Evolutionary conservation across 768 basidiomycete species (phyloP).

Genomic region (Termitomyces sp.): DNA sequence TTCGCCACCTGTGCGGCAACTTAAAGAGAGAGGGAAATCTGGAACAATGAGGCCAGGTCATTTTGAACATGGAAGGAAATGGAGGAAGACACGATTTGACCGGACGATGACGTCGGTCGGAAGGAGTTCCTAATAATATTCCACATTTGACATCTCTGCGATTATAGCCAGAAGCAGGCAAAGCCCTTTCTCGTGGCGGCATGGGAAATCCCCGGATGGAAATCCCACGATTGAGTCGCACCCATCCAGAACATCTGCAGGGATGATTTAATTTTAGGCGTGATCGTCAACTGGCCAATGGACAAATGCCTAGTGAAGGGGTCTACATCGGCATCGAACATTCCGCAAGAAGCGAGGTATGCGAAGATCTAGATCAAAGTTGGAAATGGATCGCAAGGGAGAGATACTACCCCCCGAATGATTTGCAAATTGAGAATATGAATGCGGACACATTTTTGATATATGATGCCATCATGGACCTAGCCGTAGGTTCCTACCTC

Average conservation of each 20-base stretch:
- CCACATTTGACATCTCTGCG: slow-evolving; percentile 32
- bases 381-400: background rate
- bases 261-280: slow-evolving; percentile 3
- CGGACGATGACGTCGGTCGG: slow-evolving; percentile 28
- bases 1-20: slow-evolving; percentile 8
- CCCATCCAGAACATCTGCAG: slow-evolving; percentile 5
- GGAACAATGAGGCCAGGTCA: slow-evolving; percentile 19
- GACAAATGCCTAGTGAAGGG: slow-evolving; percentile 1
- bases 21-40: slow-evolving; percentile 6
- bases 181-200: slow-evolving; percentile 20
- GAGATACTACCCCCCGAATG: too few relatives aligned
- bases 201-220: slow-evolving; percentile 23
- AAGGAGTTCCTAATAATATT: slow-evolving; percentile 31
- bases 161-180: slow-evolving; percentile 17
- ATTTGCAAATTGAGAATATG: background rate
- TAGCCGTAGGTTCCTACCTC: background rate
- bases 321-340: slow-evolving; percentile 11
- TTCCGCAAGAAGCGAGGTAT: slow-evolving; percentile 13
- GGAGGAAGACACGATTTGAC: slow-evolving; percentile 38
- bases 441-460: background rate
- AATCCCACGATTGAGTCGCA: slow-evolving; percentile 41
- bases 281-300: slow-evolving; percentile 13
- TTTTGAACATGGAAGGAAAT: slow-evolving; percentile 27
- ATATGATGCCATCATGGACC: background rate
- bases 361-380: slow-evolving; percentile 4